phyloP scores from a whole-genome alignment of 768 basidiomycete genomes.

The Lactarius vividus region DNA sequence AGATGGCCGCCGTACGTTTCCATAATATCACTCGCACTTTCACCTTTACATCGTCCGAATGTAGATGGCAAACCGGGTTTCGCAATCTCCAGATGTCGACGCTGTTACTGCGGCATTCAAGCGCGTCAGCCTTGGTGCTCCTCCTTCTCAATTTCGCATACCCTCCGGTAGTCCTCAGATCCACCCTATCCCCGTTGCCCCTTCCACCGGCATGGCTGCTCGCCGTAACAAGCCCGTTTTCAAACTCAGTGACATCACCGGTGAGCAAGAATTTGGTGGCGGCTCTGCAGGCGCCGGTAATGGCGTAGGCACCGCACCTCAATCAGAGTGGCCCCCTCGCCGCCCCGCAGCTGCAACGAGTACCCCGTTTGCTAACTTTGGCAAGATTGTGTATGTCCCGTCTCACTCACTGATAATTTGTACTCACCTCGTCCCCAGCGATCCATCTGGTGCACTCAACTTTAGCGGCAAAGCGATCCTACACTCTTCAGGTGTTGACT shows the following conservation, averaged over 20 bases:
- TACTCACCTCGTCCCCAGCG: constrained; percentile 45
- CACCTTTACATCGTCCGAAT: constrained; percentile 29
- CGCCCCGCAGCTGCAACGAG: constrained; percentile 41
- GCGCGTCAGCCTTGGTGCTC: constrained; percentile 35
- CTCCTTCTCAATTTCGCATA: constrained; percentile 23
- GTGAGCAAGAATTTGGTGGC: constrained; percentile 43
- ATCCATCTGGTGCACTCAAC: constrained; percentile 93
- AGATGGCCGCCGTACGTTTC: constrained; percentile 79
- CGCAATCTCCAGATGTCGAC: constrained; percentile 40
- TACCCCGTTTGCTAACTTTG: constrained; percentile 90
- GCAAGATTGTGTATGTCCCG: constrained; percentile 81
- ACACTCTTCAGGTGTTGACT: constrained; percentile 84
- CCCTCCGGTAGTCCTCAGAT: constrained; percentile 36
- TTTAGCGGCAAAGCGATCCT: constrained; percentile 92
- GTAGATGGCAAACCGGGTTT: constrained; percentile 48
- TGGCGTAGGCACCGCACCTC: constrained; percentile 61
- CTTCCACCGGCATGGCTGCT: constrained; percentile 41
- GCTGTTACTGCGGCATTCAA: constrained; percentile 42
- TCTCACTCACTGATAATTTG: not conserved
- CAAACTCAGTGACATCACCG: constrained; percentile 58
- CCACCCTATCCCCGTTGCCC: constrained; percentile 35
- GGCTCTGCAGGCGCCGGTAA: constrained; percentile 65
- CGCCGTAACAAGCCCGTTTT: constrained; percentile 53
- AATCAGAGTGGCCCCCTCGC: constrained; percentile 35
- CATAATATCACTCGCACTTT: constrained; percentile 6